Percentiles rank a stretch among this genome's conserved stretches.
phyloP scores from a whole-genome alignment of 1,284 basidiomycete species.

The Fereydounia khargensis region DNA sequence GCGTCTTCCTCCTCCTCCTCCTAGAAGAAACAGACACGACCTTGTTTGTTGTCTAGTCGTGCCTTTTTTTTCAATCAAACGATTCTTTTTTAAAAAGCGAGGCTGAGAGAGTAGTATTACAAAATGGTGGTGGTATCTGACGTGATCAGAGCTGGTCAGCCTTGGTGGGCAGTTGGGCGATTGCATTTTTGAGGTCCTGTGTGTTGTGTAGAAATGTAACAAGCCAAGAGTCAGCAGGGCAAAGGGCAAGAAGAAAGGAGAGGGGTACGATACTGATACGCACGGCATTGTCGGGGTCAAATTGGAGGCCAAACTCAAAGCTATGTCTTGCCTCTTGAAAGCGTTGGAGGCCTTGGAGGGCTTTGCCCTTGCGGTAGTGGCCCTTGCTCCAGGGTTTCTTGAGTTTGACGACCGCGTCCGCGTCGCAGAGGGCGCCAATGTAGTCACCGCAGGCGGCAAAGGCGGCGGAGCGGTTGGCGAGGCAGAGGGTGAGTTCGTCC shows the following conservation, averaged over 20 bases:
- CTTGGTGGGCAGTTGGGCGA: conserved; percentile 14
- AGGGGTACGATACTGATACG: conserved; percentile 4
- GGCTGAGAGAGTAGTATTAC: too few relatives aligned
- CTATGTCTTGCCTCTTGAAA: conserved; percentile 78
- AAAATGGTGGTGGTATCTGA: too few relatives aligned
- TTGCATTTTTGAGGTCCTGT: conserved; percentile 12
- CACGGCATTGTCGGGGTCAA: conserved; percentile 74
- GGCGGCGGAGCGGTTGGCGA: conserved; percentile 89
- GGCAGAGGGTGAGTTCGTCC: conserved; percentile 81
- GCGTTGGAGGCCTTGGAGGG: conserved; percentile 72
- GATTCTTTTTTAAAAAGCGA: too few relatives aligned
- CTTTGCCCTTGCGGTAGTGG: conserved; percentile 87
- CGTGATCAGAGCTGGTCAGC: too few relatives aligned
- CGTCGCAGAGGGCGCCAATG: conserved; percentile 81
- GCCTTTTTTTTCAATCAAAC: too few relatives aligned
- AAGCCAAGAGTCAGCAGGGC: neutral
- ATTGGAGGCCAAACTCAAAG: conserved; percentile 77
- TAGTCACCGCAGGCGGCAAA: conserved; percentile 74
- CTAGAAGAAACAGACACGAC: too few relatives aligned
- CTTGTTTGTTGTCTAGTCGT: too few relatives aligned
- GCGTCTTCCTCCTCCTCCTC: conserved; percentile 15
- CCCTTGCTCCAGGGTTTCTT: conserved; percentile 91
- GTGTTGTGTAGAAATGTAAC: too few relatives aligned
- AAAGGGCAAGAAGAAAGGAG: neutral
- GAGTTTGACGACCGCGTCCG: conserved; percentile 80